Evolutionary conservation across 768 basidiomycete genomes (phyloP).

Genomic region (Suillus paluster): DNA sequence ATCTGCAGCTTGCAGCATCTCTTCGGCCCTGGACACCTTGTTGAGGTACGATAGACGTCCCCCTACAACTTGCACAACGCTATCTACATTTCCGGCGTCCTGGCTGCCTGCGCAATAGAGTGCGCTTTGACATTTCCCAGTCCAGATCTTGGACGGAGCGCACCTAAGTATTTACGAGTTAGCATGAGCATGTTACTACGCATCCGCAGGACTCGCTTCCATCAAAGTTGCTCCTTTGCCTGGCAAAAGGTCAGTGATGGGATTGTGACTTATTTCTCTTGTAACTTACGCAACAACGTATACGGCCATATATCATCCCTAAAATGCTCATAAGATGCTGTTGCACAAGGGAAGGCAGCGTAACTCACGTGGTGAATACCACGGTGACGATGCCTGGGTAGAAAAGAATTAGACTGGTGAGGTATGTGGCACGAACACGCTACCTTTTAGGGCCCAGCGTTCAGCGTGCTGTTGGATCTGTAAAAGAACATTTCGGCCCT

Average conservation of each 20-base stretch:
- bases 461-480: constrained; percentile 89
- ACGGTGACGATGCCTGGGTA: constrained; percentile 70
- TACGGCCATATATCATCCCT: constrained; percentile 90
- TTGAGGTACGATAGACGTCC: constrained; percentile 82
- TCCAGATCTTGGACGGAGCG: constrained; percentile 75
- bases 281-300: constrained; percentile 59
- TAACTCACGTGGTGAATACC: constrained; percentile 72
- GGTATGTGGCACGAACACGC: constrained; percentile 8
- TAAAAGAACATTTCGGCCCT: constrained; percentile 77
- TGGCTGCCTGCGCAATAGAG: constrained; percentile 39
- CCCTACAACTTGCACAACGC: constrained; percentile 65
- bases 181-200: neutral
- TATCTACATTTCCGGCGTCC: constrained; percentile 39
- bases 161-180: constrained; percentile 44
- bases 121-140: constrained; percentile 58
- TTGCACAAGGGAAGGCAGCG: constrained; percentile 13
- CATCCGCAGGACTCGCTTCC: constrained; percentile 49
- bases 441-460: constrained; percentile 81
- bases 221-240: constrained; percentile 76
- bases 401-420: constrained; percentile 6
- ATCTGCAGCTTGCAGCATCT: constrained; percentile 68
- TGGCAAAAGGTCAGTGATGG: constrained; percentile 31
- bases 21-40: constrained; percentile 46
- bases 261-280: constrained; percentile 13
- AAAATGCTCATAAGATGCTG: constrained; percentile 22